phyloP scores from a whole-genome alignment of 441 rosid species.

The Omphalea diandra region DNA sequence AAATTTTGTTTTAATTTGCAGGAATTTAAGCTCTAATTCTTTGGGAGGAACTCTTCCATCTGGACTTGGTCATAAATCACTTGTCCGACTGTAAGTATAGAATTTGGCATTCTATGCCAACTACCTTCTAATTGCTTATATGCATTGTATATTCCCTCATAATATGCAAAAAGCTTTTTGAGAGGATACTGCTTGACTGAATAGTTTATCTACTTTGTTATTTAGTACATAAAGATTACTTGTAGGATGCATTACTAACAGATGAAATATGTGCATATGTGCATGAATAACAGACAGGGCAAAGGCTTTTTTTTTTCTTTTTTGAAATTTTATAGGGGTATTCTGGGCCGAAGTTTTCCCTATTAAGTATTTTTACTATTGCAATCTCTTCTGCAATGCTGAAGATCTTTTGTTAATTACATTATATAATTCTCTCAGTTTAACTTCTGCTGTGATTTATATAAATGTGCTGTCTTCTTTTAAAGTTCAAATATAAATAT shows the following conservation, averaged over 20 bases:
- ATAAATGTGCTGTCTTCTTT: background rate
- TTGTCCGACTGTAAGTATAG: constrained; percentile 69
- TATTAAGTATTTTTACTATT: background rate
- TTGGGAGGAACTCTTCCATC: constrained; percentile 69
- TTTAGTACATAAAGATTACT: background rate
- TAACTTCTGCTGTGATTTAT: background rate
- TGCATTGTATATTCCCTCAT: background rate
- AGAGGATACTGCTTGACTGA: background rate
- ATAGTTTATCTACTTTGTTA: background rate
- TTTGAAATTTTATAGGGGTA: background rate
- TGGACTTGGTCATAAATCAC: constrained; percentile 80
- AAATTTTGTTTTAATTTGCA: constrained; percentile 29
- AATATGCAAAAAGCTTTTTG: background rate
- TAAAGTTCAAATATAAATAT: background rate
- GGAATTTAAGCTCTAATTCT: constrained; percentile 85
- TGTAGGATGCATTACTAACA: background rate
- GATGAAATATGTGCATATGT: background rate
- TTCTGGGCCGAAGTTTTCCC: background rate
- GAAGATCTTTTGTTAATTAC: background rate
- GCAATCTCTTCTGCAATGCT: background rate
- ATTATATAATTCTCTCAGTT: background rate
- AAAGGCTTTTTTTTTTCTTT: too few species aligned
- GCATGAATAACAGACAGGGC: background rate
- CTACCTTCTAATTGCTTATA: background rate
- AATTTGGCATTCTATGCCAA: background rate